phyloP scores from a whole-genome alignment of 208 protist species.

The Naegleria gruberi region DNA sequence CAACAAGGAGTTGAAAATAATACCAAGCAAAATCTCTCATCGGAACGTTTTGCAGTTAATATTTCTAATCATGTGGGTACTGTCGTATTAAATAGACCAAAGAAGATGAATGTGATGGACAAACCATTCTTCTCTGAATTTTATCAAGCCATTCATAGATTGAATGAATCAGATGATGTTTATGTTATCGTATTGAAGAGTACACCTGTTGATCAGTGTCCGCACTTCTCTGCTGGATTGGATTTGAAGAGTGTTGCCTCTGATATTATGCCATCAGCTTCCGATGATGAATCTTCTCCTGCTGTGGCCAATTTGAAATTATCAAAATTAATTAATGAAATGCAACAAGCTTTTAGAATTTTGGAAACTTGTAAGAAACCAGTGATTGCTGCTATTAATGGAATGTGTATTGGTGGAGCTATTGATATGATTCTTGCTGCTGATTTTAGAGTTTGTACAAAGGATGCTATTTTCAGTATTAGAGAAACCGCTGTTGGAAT shows the following conservation, averaged over 20 bases:
- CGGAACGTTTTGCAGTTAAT: neutral
- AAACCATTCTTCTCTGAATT: neutral
- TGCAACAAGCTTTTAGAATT: constrained; percentile 32
- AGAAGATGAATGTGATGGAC: neutral
- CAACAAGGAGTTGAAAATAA: too few relatives aligned
- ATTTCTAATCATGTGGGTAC: neutral
- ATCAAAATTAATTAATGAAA: constrained; percentile 1
- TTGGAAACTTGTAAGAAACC: constrained; percentile 39
- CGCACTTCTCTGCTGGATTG: neutral
- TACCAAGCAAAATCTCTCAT: neutral
- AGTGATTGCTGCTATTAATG: constrained; percentile 39
- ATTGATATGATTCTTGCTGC: constrained; percentile 57
- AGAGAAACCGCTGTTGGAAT: constrained; percentile 58
- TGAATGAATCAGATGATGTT: neutral
- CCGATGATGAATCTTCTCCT: neutral
- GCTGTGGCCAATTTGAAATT: neutral
- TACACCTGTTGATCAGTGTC: neutral
- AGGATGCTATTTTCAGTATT: constrained; percentile 50
- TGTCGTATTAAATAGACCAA: neutral
- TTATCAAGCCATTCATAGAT: neutral
- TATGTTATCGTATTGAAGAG: neutral
- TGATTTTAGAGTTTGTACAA: constrained; percentile 55
- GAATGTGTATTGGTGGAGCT: constrained; percentile 56
- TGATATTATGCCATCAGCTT: neutral
- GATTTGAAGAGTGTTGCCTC: neutral